Evolutionary conservation across 2,329 filamentous ascomycete species (phyloP).

Genomic region (Clonostachys byssicola): DNA sequence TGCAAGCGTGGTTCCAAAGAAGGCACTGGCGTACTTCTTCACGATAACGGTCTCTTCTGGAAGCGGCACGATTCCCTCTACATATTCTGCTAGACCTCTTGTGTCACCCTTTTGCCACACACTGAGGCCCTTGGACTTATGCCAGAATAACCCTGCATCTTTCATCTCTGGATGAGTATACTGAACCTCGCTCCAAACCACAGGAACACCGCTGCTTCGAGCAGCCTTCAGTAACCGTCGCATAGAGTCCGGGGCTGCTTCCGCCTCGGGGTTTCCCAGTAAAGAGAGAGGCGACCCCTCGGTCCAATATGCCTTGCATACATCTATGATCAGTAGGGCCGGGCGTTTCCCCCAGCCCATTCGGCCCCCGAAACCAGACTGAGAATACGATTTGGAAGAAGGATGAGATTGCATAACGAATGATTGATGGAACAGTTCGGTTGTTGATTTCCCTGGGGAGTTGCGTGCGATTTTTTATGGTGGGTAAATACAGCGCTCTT

Average conservation of each 20-base stretch:
- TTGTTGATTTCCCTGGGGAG: too few species aligned
- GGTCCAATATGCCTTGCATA: constrained; percentile 40
- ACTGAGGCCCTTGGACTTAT: constrained; percentile 32
- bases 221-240: constrained; percentile 30
- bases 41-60: constrained; percentile 26
- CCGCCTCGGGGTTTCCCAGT: constrained; percentile 25
- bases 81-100: constrained; percentile 28
- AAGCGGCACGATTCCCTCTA: constrained; percentile 29
- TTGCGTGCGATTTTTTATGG: too few species aligned
- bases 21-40: constrained; percentile 37
- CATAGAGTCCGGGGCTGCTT: constrained; percentile 28
- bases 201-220: constrained; percentile 25
- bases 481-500: too few species aligned
- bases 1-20: constrained; percentile 38
- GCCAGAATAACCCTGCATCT: constrained; percentile 37
- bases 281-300: constrained; percentile 33
- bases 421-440: too few species aligned
- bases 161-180: constrained; percentile 36
- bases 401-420: background rate
- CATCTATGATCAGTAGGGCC: constrained; percentile 38
- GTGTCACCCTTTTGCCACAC: constrained; percentile 32
- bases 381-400: constrained; percentile 12
- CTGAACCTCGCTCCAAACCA: constrained; percentile 37
- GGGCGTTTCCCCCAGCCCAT: constrained; percentile 37
- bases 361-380: constrained; percentile 29